These are phyloP conservation scores for Stemphylium beticola DNA, from an alignment of 2,329 filamentous ascomycete species.

Conservation along the genomic window DNA sequence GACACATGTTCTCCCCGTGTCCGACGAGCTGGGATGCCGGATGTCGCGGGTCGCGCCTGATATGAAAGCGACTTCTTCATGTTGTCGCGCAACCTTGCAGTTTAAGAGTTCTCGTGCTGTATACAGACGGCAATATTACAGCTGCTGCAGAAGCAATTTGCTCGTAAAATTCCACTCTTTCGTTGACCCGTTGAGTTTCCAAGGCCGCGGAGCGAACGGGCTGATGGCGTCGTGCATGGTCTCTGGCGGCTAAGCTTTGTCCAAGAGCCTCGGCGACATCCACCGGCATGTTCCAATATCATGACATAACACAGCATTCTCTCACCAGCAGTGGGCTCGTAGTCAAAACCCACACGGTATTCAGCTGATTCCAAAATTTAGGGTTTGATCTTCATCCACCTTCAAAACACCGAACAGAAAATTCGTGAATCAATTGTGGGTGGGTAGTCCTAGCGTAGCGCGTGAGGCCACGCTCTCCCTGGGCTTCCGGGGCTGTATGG, in stretches of 20 bases:
- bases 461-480: constrained; percentile 16
- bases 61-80: not conserved
- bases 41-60: constrained; percentile 9
- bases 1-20: not conserved
- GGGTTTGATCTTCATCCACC: not conserved
- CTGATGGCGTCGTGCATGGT: constrained; percentile 31
- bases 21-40: constrained; percentile 14
- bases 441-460: constrained; percentile 5
- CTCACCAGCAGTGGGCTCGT: not conserved
- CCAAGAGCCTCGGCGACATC: constrained; percentile 37
- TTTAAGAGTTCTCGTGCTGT: not conserved
- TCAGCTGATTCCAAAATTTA: not conserved
- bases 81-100: not conserved
- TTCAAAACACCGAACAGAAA: constrained; percentile 5
- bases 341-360: not conserved
- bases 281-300: constrained; percentile 22
- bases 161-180: constrained; percentile 13
- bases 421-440: constrained; percentile 5
- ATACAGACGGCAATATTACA: constrained; percentile 1
- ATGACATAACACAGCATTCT: constrained; percentile 22
- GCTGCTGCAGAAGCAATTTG: constrained; percentile 9
- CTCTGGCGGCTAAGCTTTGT: constrained; percentile 36
- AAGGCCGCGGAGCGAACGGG: constrained; percentile 17
- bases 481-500: constrained; percentile 16
- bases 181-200: constrained; percentile 1